Evolutionary conservation across 2,329 filamentous ascomycete species (phyloP), one percentile per base, ranked within the genome.

Genomic region (Pseudopithomyces maydicus): DNA sequence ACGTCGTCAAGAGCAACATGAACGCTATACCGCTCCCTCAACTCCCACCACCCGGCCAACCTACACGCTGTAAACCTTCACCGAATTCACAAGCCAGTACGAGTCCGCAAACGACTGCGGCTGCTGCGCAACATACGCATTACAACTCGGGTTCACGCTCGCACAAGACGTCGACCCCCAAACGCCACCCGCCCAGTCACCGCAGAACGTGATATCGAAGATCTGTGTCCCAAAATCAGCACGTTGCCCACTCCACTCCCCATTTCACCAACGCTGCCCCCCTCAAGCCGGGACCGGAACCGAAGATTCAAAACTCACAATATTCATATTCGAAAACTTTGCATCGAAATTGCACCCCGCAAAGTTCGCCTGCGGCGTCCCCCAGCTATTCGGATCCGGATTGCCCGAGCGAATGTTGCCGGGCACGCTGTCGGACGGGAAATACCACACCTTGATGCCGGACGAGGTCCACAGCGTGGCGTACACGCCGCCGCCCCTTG

Each of bases 161-260:
- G 73, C 62, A 54, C 75, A 77, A 14, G 63, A 57, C 8, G 63
- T 67, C 4, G 64, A 66, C 10, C 67, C 65, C 74, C 75, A 84
- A 2, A 80, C 77, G 15, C 68, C 64, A 12, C 82, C 82, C 7
- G 83, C 82, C 82, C 83, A 85, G 52, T 82, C 80, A 33, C 83
- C 83, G 58, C 82, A 85, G 70, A 85, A 84, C 1, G 81, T 82
- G 1, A 78, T 81, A 61, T 84, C 80, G 54, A 85, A 79, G 20
- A 82, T 69, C 63, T 71, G 42, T 6, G 33, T 6, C 15, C 26
- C 15, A 33, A 17, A 29, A 51, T 33, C 4, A 48, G 8, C 11
- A 10, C 2, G 14, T 6, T 35, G 39, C 38, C 15, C 17, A 15
- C 14, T 6, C 3, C 20, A n/a, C n/a, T n/a, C n/a, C n/a, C n/a